These are phyloP conservation scores for Exserohilum turcica DNA, from an alignment of 2,329 filamentous ascomycete genomes.

Conservation along the genomic window DNA sequence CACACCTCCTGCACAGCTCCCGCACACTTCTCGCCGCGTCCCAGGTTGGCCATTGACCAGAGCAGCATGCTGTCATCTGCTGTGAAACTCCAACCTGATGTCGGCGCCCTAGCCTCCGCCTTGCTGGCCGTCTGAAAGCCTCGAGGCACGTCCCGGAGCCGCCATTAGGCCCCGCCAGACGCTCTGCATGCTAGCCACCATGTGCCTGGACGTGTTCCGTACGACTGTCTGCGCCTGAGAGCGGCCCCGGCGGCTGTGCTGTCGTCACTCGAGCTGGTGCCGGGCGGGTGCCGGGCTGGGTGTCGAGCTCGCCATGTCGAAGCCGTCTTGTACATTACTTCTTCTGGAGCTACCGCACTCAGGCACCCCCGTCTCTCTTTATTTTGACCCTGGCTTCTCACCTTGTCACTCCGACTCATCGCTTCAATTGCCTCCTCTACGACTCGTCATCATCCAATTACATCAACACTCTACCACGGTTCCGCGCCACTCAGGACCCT, in stretches of 20 bases:
- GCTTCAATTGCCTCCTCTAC: constrained; percentile 7
- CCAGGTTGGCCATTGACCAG: constrained; percentile 4
- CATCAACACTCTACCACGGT: constrained; percentile 26
- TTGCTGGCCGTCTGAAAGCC: constrained; percentile 27
- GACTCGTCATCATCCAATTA: constrained; percentile 9
- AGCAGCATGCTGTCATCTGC: constrained; percentile 22
- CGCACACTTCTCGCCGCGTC: constrained; percentile 5
- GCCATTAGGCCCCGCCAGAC: constrained; percentile 15
- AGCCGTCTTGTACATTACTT: constrained; percentile 10
- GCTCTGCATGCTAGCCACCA: constrained; percentile 34
- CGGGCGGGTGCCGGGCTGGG: no score
- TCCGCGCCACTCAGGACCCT: constrained; percentile 13
- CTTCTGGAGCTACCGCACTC: constrained; percentile 18
- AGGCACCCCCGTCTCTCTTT: constrained; percentile 15
- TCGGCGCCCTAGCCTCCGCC: constrained; percentile 23
- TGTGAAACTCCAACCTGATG: constrained; percentile 36
- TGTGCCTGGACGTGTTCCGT: constrained; percentile 40
- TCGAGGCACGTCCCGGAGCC: constrained; percentile 25
- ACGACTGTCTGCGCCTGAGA: constrained; percentile 23
- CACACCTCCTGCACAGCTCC: constrained; percentile 1
- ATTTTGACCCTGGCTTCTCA: constrained; percentile 15
- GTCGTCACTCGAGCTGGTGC: constrained; percentile 1
- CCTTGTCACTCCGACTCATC: constrained; percentile 9
- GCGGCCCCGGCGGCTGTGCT: constrained; percentile 15
- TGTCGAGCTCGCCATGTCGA: not conserved